phyloP scores from a whole-genome alignment of 2,329 filamentous ascomycete genomes.

The Phialophora verrucosa region DNA sequence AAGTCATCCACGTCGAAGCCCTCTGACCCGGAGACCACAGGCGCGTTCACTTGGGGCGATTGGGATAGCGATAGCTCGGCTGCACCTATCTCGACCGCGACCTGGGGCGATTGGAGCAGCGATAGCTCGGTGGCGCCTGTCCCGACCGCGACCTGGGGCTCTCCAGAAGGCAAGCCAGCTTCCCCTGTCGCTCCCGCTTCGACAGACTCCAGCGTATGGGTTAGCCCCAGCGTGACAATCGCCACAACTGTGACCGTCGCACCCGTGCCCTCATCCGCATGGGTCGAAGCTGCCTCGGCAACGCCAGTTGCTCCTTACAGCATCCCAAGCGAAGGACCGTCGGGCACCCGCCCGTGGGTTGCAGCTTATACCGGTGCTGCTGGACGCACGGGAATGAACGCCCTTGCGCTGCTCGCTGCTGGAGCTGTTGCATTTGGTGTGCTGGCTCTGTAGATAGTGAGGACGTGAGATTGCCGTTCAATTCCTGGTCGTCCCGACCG shows the following conservation, averaged over 20 bases:
- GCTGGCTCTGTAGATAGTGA: constrained; percentile 17
- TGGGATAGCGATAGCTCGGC: background rate
- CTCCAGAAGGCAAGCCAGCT: constrained; percentile 10
- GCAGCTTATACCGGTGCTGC: constrained; percentile 33
- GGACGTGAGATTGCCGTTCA: background rate
- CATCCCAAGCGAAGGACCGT: background rate
- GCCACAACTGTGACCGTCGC: constrained; percentile 28
- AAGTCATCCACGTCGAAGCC: constrained; percentile 6
- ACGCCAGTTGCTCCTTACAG: constrained; percentile 5
- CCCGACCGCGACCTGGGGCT: background rate
- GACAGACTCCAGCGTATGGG: background rate
- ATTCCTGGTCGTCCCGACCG: background rate
- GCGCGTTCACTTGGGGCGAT: constrained; percentile 10
- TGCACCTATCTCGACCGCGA: background rate
- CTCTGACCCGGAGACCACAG: background rate
- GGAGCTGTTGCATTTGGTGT: constrained; percentile 22
- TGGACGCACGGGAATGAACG: constrained; percentile 19
- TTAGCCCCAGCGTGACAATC: constrained; percentile 26
- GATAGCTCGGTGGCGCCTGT: background rate
- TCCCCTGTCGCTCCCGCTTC: background rate
- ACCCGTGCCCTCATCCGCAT: constrained; percentile 19
- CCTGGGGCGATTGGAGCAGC: background rate
- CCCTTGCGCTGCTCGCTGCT: constrained; percentile 17
- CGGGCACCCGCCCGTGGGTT: constrained; percentile 19
- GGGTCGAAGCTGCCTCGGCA: constrained; percentile 11